phyloP scores from a whole-genome alignment of 306 rosid species.

The Sesbania bispinosa region DNA sequence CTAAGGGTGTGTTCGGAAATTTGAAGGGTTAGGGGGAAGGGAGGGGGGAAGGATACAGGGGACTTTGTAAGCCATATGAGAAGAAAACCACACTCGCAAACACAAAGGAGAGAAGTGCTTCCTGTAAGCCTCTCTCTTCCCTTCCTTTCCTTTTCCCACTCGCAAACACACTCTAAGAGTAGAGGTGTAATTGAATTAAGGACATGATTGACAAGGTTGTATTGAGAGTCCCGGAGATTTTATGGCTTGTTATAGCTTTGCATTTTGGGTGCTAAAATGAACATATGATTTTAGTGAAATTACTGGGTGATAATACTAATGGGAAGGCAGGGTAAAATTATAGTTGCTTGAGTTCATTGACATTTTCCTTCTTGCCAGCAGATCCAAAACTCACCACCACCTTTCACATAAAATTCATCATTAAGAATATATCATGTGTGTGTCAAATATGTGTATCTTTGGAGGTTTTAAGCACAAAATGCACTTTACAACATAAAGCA shows the following conservation, averaged over 20 bases:
- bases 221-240: background rate
- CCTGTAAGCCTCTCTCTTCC: no score
- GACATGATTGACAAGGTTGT: background rate
- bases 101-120: no score
- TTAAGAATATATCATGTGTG: background rate
- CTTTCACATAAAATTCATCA: background rate
- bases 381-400: background rate
- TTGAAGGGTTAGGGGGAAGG: no score
- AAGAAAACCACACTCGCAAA: no score
- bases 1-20: no score
- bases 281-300: background rate
- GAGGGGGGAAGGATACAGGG: no score
- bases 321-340: background rate
- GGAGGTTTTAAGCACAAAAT: background rate
- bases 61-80: no score
- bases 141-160: no score
- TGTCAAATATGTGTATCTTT: background rate
- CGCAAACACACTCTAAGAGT: no score
- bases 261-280: background rate
- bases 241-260: background rate
- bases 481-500: background rate
- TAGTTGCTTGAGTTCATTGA: background rate
- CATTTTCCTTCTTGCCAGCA: background rate
- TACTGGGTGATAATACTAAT: background rate
- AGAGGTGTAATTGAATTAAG: background rate